phyloP scores from a whole-genome alignment of 768 basidiomycete species.

The Lyophyllum shimeji region DNA sequence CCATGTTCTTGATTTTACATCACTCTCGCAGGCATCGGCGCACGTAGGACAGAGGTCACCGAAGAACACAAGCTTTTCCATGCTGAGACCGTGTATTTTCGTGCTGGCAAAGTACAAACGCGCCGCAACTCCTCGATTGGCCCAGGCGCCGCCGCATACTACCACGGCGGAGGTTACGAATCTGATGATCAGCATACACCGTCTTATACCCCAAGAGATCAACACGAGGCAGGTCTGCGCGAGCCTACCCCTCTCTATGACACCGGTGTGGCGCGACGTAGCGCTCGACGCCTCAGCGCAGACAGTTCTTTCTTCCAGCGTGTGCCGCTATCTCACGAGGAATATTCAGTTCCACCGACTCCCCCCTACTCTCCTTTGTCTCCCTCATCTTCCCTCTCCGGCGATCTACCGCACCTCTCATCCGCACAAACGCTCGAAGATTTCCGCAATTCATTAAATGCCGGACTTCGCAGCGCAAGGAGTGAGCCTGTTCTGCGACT shows the following conservation, averaged over 20 bases:
- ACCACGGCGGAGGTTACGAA: slow-evolving; percentile 26
- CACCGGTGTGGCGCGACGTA: not conserved
- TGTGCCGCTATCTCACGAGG: slow-evolving; percentile 30
- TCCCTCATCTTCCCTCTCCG: slow-evolving; percentile 12
- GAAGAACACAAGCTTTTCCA: slow-evolving; percentile 80
- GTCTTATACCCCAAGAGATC: slow-evolving; percentile 13
- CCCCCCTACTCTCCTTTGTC: slow-evolving; percentile 38
- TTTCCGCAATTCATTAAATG: slow-evolving; percentile 33
- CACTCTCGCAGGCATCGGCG: slow-evolving; percentile 53
- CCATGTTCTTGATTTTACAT: not conserved
- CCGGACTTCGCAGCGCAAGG: slow-evolving; percentile 22
- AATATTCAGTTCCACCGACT: slow-evolving; percentile 27
- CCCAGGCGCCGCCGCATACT: slow-evolving; percentile 40
- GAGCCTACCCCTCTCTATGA: slow-evolving; percentile 4
- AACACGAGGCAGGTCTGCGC: slow-evolving; percentile 5
- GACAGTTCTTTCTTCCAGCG: slow-evolving; percentile 35
- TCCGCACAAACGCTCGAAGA: slow-evolving; percentile 39
- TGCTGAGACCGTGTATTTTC: slow-evolving; percentile 71
- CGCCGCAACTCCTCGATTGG: slow-evolving; percentile 47
- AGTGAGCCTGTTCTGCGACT: slow-evolving; percentile 16
- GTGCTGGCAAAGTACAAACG: slow-evolving; percentile 42
- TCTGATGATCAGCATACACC: slow-evolving; percentile 20
- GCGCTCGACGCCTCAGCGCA: slow-evolving; percentile 28
- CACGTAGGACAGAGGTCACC: slow-evolving; percentile 68
- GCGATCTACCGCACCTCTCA: not conserved